Base-by-base conservation (phyloP, 352 stramenopile species). In the Pythium oligandrum region DNA sequence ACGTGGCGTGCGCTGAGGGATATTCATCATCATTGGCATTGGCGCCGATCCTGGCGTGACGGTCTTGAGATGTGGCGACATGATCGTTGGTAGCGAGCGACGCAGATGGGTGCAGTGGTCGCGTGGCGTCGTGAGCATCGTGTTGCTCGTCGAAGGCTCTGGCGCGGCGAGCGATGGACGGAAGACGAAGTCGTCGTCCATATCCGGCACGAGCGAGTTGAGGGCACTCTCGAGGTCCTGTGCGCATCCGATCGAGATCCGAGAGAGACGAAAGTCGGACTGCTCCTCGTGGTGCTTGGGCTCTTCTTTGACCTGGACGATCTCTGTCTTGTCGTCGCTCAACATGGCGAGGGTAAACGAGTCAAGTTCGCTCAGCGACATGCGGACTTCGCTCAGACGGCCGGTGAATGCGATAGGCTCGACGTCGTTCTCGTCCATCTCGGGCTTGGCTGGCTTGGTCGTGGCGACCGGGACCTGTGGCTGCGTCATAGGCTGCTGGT, bases 201-300 rank as follows among this genome's bases (percentile, higher is more conserved):
- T 78, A 39, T 86, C 79, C 0, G 78, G 78, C 0, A 90, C 80
- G 11, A 90, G 71, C 32, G 77, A 90, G 48, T 90, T 77, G 46
- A 90, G 78, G 3, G 78, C 80, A 6, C 72, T 84, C 62, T 88
- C 79, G 36, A 90, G 70, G 65, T 84, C 73, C 64, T 86, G 73
- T 6, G 48, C 58, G 31, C 58, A 65, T 34, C 58, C 58, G 30
- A 65, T 65, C 7, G 51, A 60, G 11, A 49, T 46, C 52, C 60
- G 59, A 43, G 44, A 57, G 40, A 57, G 40, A 10, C 43, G 6
- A 10, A 50, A 31, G 52, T 51, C 52, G 3, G 6, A 46, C 17
- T 51, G 9, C 6, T 33, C 38, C 34, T 59, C 35, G 33, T 54
- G 44, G 44, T 57, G 40, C 31, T 48, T 36, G 8, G 4, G 34